These are phyloP conservation scores for Vaccinium macrocarpon DNA, from an alignment of 148 eudicot species.

Conservation along the genomic window DNA sequence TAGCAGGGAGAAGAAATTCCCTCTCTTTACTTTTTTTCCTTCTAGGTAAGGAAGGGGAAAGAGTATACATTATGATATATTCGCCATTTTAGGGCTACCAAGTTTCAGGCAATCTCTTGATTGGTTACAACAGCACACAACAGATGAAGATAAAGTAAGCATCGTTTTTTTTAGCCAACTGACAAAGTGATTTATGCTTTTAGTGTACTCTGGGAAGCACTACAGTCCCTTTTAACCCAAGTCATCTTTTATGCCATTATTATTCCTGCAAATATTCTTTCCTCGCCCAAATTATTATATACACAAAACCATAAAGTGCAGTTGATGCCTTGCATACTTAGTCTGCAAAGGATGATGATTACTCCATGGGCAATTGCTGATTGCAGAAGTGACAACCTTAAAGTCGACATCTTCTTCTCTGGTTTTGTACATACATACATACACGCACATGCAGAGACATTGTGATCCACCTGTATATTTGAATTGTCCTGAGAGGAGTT, in stretches of 20 bases:
- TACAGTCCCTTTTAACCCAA: neutral
- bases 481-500: neutral
- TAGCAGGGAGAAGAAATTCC: constrained; percentile 8
- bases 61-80: neutral
- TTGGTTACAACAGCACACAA: neutral
- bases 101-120: neutral
- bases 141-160: neutral
- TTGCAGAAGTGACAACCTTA: neutral
- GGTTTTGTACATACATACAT: neutral
- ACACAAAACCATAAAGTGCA: neutral
- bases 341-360: constrained; percentile 3
- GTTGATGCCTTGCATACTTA: constrained; percentile 10
- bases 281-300: neutral
- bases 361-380: neutral
- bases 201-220: neutral
- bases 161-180: neutral
- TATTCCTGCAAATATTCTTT: constrained; percentile 5
- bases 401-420: constrained; percentile 10
- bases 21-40: neutral
- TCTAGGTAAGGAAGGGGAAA: neutral
- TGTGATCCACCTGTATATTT: neutral
- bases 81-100: neutral
- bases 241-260: constrained; percentile 6
- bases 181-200: constrained; percentile 8
- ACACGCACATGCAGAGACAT: neutral